phyloP scores from a whole-genome alignment of 2,329 filamentous ascomycete species.

The Phialophora expanda region DNA sequence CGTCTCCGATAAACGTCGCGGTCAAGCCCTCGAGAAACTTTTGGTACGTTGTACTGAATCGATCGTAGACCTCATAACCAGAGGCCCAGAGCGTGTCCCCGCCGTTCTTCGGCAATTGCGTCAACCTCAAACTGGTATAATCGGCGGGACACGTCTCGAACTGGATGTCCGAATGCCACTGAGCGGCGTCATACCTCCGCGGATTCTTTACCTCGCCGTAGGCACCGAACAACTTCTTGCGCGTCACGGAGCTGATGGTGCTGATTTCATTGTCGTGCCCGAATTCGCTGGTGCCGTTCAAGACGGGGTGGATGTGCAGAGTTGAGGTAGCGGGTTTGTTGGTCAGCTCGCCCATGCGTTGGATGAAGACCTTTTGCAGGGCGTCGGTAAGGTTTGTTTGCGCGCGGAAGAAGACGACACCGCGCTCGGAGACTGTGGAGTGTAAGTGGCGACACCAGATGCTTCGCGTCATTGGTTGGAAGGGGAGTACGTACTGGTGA shows the following conservation, averaged over 20 bases:
- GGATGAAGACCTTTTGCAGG: constrained; percentile 68
- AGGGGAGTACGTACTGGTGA: constrained; percentile 60
- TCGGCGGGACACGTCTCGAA: constrained; percentile 69
- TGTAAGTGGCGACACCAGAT: neutral
- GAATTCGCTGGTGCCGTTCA: constrained; percentile 60
- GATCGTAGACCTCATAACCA: constrained; percentile 70
- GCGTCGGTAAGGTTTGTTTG: constrained; percentile 67
- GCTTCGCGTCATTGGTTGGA: neutral
- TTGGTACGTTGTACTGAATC: constrained; percentile 58
- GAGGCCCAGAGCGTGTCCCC: constrained; percentile 69
- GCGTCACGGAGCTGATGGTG: constrained; percentile 64
- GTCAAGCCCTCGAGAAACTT: constrained; percentile 65
- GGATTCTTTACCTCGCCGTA: constrained; percentile 44
- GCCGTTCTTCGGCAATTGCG: constrained; percentile 61
- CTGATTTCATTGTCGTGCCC: constrained; percentile 67
- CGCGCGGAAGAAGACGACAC: constrained; percentile 72
- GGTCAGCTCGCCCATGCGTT: constrained; percentile 63
- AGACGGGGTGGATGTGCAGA: constrained; percentile 66
- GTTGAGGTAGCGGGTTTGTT: constrained; percentile 64
- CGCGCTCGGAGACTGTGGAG: constrained; percentile 66
- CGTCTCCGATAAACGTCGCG: constrained; percentile 58
- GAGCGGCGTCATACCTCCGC: constrained; percentile 50
- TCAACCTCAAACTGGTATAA: constrained; percentile 65
- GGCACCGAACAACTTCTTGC: constrained; percentile 53
- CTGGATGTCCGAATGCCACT: constrained; percentile 66